Evolutionary conservation across 2,329 filamentous ascomycete species (phyloP), one percentile per base, ranked within the genome.

Genomic region (Trichophyton mentagrophytes): DNA sequence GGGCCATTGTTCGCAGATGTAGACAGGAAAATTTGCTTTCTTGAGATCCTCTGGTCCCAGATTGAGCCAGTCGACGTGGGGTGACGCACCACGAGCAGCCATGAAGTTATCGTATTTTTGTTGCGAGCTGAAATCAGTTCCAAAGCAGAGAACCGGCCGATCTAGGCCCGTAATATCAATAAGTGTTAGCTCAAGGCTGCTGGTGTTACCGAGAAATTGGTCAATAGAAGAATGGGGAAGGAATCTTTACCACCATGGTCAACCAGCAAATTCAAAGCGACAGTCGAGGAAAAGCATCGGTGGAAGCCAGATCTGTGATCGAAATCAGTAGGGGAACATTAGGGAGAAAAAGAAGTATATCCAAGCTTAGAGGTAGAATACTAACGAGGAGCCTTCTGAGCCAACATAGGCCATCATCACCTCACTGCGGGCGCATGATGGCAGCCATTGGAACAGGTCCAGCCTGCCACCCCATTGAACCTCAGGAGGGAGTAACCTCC

Each of bases 381-480:
- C 67, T 11, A 61, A 69, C 67, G 67, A 68, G 33, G 68, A 70
- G 40, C 67, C 70, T 61, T 69, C 67, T 49, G 69, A 71, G 2
- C 71, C 71, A 38, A 72, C 67, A 64, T 73, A 72, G 27, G 69
- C 71, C 71, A 73, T 72, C 66, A 73, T 68, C 25, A 73, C 71
- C 59, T 73, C 71, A 58, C 71, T 71, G 6, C 68, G 60, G 8
- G 69, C 69, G 55, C 70, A 71, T 25, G 67, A 67, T 20, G 71
- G 71, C 17, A 73, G 63, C 65, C 67, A 70, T 59, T 70, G 69
- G 61, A 73, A 73, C 17, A 72, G 62, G 57, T 73, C 70, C 51
- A 72, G 63, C 11, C 68, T 65, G 11, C 71, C 71, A 44, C 70
- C 66, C 66, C 69, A 70, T 61, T 69, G 68, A 27, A 72, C 63